Conservation (phyloP, 1,284 basidiomycete genomes). For the Ustilago bromivora region DNA sequence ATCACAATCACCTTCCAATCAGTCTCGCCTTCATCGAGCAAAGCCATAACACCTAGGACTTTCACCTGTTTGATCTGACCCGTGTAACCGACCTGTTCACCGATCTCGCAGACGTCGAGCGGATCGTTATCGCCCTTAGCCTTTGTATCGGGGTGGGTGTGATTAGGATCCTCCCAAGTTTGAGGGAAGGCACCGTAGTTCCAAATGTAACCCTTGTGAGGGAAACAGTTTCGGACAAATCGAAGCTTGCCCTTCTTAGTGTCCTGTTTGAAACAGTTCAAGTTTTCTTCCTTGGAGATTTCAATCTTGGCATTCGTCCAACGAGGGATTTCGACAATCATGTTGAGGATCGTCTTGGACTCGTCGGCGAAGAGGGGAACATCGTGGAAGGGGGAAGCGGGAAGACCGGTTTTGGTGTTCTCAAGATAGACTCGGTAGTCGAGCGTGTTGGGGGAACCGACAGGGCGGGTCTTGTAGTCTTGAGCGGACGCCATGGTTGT, state of each 20-base stretch:
- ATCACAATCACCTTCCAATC: conserved; percentile 76
- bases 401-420: conserved; percentile 62
- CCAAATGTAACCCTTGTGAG: conserved; percentile 87
- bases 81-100: conserved; percentile 96
- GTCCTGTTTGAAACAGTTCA: conserved; percentile 99
- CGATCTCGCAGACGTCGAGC: conserved; percentile 99
- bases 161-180: conserved; percentile 97
- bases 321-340: conserved; percentile 83
- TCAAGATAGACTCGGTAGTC: conserved; percentile 96
- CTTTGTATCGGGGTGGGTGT: conserved; percentile 94
- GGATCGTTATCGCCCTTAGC: conserved; percentile 99
- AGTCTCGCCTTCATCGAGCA: conserved; percentile 72
- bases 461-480: conserved; percentile 78
- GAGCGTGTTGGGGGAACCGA: conserved; percentile 90
- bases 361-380: conserved; percentile 69
- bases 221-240: conserved; percentile 99
- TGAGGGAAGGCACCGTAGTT: conserved; percentile 83
- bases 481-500: conserved; percentile 52
- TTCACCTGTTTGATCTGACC: conserved; percentile 99
- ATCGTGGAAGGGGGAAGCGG: conserved; percentile 69
- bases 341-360: conserved; percentile 75
- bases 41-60: conserved; percentile 99
- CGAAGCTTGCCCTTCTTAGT: conserved; percentile 95
- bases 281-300: conserved; percentile 94
- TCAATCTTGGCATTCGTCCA: conserved; percentile 99